Base-by-base conservation (phyloP, 768 basidiomycete species). In the Rhizopogon vinicolor region DNA sequence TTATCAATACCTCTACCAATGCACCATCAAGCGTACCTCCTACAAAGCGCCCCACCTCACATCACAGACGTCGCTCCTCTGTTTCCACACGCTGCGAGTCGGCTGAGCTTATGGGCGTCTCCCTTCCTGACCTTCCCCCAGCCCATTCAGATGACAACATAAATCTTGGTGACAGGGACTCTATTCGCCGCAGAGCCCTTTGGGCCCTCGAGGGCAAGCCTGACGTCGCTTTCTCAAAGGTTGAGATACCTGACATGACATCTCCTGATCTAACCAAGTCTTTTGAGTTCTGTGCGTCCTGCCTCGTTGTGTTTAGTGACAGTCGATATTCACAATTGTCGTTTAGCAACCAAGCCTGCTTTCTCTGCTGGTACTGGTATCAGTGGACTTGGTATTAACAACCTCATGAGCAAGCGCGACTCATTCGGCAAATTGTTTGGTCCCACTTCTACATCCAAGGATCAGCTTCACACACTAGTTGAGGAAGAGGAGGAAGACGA, bases 401-500 rank as follows among this genome's bases (percentile, higher is more conserved):
- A 68, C 51, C 68, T 82, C 52, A 66, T 83, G 65, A 73, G 73
- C 19, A 92, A 91, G 71, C 84, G 91, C 12, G 91, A 93, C 67
- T 93, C 91, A 0, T 87, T 91, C 68, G 76, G 79, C 49, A 91
- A 87, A 70, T 78, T 86, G 61, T 77, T 86, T 58, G 74, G 77
- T 14, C 61, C 80, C 16, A 77, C 86, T 2, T 80, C 82, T 1
- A 80, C 81, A 10, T 78, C 84, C 51, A 91, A 90, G 66, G 91
- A 92, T 67, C 82, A 86, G 61, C 78, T 93, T 10, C 81, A 83
- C 56, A 92, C 91, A 16, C 76, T 93, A 29, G 73, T 93, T 33
- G 91, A 92, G 63, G 92, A 91, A 64, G 89, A 93, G 54, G 91
- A 93, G 51, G 91, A 94, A 49, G 92, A 92, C 41, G 91, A 88